Base-by-base conservation (phyloP, 805 yeast species). In the Priceomyces castillae region DNA sequence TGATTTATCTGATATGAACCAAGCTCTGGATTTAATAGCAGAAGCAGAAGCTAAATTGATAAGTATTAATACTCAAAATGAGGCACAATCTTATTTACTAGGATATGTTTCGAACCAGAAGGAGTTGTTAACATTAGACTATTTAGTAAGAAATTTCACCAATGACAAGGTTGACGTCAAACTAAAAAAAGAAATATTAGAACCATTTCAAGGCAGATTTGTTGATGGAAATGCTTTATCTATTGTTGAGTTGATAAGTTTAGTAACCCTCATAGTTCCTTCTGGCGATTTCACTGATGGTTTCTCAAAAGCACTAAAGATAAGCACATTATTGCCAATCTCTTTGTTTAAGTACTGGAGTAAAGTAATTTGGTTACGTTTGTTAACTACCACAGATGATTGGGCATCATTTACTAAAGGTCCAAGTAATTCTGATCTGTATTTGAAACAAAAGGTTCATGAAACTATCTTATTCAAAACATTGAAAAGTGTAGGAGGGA, bases 341-440 rank as follows among this genome's bases (percentile, higher is more conserved):
- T 36, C 39, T 12, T 26, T 42, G 6, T 62, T 50, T 40, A 54
- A 50, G 33, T 47, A 50, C 22, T 56, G 58, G 23, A 48, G 61
- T 7, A 51, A 52, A 34, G 44, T 54, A 7, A 61, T 82, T 0
- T 85, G 90, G 89, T 71, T 77, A 49, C 67, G 90, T 48, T 67
- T 84, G 37, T 61, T 86, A 16, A 17, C 62, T 67, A 37, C 60
- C 52, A 47, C 65, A 2, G 85, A 83, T 49, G 71, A 78, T 48
- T 80, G 86, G 84, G 47, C 57, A 5, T 54, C 59, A 15, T 59
- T 78, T 11, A 57, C 61, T 4, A 46, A 59, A 26, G 54, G 65
- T 4, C 62, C 69, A 42, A 62, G 59, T 39, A 64, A 71, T 40
- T 59, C 73, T 2, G 77, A 73, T 39, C 77, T 73, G 30, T 66